Base-by-base conservation (phyloP, 257 asterid genomes). In the Oldenlandia corymbosa region DNA sequence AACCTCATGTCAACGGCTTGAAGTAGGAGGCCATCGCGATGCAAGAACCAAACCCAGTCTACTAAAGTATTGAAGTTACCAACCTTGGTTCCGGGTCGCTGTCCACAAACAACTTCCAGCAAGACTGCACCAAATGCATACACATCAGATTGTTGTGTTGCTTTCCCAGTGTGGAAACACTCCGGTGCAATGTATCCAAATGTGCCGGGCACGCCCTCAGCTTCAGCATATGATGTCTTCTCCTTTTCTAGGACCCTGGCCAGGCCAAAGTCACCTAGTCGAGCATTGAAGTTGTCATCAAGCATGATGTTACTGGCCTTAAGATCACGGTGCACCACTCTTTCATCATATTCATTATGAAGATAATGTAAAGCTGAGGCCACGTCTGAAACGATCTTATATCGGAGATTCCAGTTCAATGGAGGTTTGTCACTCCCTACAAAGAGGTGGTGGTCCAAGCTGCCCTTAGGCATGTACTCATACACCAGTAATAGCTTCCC, bases 271-370 rank as follows among this genome's bases (percentile, higher is more conserved):
- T 91, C 98, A 7, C 98, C 98, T 2, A 92, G 80, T 21, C 95
- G 89, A 30, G 95, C 85, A 4, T 84, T 83, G 81, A 86, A 91
- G 69, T 83, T 58, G 72, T 87, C 77, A 61, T 91, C 98, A 4
- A 88, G 90, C 98, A 91, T 85, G 54, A 92, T 79, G 83, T 92
- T 92, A 78, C 97, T 92, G 23, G 97, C 95, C 53, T 92, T 88
- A 9, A 88, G 84, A 48, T 92, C 98, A 0, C 97, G 87, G 70
- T 92, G 95, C 0, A 92, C 88, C 6, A 89, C 97, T 24, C 81
- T 74, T 34, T 85, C 93, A 10, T 89, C 97, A 18, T 76, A 92
- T 72, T 92, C 99, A 20, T 85, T 77, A 79, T 92, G 99, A 27
- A 92, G 94, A 58, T 92, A 92, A 55, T 87, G 95, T 28, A 92